Evolutionary conservation across 768 basidiomycete genomes (phyloP).

Genomic region (Phlegmacium glaucopus): DNA sequence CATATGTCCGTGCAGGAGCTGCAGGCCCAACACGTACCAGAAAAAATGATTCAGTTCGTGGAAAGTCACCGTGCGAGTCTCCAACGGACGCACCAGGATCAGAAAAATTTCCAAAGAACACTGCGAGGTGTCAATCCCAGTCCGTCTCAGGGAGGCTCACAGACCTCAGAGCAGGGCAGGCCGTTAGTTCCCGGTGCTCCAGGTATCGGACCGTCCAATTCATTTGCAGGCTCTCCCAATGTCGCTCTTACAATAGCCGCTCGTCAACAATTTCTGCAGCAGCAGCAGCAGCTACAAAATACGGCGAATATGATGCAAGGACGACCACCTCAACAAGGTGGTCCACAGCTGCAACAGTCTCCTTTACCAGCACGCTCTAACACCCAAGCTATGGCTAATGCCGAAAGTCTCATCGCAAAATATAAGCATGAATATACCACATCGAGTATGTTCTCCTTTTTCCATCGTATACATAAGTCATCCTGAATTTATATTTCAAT

Average conservation of each 20-base stretch:
- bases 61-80: conserved; percentile 51
- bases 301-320: conserved; percentile 1
- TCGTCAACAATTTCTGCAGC: conserved; percentile 1
- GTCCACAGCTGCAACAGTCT: conserved; percentile 3
- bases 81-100: conserved; percentile 38
- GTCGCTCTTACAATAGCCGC: background rate
- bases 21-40: conserved; percentile 45
- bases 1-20: conserved; percentile 47
- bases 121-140: conserved; percentile 18
- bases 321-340: conserved; percentile 2
- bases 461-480: background rate
- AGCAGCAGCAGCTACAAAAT: conserved; percentile 7
- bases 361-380: background rate
- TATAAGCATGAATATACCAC: conserved; percentile 31
- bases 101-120: conserved; percentile 31
- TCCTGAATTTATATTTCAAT: conserved; percentile 5
- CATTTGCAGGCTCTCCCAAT: conserved; percentile 2
- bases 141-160: conserved; percentile 2
- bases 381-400: conserved; percentile 13
- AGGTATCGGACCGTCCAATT: conserved; percentile 4
- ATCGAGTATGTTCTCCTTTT: conserved; percentile 14
- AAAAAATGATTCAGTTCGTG: conserved; percentile 51
- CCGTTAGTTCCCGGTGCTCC: background rate
- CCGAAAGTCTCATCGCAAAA: conserved; percentile 20
- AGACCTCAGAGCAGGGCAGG: conserved; percentile 2